A percentile compares a stretch with the other conserved stretches of the same genome.
These are phyloP conservation scores for Ogataea allantospora DNA, from an alignment of 805 yeast genomes.

Conservation along the genomic window DNA sequence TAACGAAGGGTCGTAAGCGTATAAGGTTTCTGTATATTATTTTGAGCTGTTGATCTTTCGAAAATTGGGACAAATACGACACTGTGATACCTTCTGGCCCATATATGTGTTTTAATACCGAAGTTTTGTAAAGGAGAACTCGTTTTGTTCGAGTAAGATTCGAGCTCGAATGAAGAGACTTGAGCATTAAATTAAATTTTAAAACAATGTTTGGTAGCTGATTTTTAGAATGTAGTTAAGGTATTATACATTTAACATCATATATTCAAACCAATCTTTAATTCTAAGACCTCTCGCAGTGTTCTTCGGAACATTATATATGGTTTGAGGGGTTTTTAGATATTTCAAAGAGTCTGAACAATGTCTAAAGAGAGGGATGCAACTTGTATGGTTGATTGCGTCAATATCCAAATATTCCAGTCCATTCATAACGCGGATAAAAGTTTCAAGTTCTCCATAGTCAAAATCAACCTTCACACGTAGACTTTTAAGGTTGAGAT, in stretches of 20 bases:
- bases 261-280: constrained; percentile 26
- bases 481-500: no score
- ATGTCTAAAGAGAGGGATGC: not conserved
- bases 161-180: constrained; percentile 3
- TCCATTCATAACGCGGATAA: not conserved
- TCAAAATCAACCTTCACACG: no score
- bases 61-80: constrained; percentile 11
- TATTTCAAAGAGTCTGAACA: constrained; percentile 15
- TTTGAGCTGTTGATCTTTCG: constrained; percentile 6
- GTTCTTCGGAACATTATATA: constrained; percentile 18
- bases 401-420: constrained; percentile 4
- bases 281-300: constrained; percentile 22
- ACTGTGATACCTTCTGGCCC: constrained; percentile 23
- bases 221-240: no score
- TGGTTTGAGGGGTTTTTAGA: constrained; percentile 20
- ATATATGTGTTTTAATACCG: constrained; percentile 22
- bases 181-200: not conserved
- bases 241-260: constrained; percentile 7
- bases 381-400: not conserved
- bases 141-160: not conserved
- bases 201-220: constrained; percentile 1
- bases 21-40: constrained; percentile 25
- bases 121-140: constrained; percentile 1
- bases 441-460: no score
- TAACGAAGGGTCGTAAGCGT: constrained; percentile 16